phyloP scores from a whole-genome alignment of 305 asterid genomes.

The Rubia peregrina region DNA sequence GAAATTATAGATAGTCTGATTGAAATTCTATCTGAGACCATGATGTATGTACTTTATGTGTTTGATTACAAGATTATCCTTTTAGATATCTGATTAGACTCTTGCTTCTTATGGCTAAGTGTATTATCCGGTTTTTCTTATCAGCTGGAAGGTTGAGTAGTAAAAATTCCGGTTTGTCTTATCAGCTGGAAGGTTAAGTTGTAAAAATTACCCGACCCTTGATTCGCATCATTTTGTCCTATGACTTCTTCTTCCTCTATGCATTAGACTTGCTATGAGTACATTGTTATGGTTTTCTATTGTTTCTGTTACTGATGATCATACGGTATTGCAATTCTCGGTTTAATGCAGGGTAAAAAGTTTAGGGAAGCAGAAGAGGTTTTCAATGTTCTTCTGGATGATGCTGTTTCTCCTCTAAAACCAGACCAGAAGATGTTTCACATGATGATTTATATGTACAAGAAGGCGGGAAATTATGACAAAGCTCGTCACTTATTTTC shows the following conservation, averaged over 20 bases:
- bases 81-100: neutral
- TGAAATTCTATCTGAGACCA: neutral
- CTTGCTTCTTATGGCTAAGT: neutral
- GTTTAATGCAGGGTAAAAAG: slow-evolving; percentile 59
- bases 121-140: neutral
- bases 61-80: neutral
- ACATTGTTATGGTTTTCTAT: neutral
- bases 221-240: neutral
- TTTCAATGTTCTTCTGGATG: slow-evolving; percentile 57
- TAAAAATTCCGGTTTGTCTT: too few species aligned
- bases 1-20: neutral
- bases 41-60: neutral
- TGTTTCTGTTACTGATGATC: neutral
- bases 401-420: slow-evolving; percentile 55
- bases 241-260: neutral
- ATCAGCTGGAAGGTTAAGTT: neutral
- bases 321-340: slow-evolving; percentile 6
- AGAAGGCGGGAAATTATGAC: slow-evolving; percentile 61
- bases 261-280: neutral
- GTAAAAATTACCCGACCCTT: neutral
- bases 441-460: slow-evolving; percentile 95
- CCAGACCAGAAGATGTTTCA: slow-evolving; percentile 97
- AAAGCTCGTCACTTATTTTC: slow-evolving; percentile 78
- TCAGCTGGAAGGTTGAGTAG: too few species aligned
- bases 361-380: slow-evolving; percentile 85